phyloP scores from a whole-genome alignment of 2,329 filamentous ascomycete species.

The Chaetomium sp. region DNA sequence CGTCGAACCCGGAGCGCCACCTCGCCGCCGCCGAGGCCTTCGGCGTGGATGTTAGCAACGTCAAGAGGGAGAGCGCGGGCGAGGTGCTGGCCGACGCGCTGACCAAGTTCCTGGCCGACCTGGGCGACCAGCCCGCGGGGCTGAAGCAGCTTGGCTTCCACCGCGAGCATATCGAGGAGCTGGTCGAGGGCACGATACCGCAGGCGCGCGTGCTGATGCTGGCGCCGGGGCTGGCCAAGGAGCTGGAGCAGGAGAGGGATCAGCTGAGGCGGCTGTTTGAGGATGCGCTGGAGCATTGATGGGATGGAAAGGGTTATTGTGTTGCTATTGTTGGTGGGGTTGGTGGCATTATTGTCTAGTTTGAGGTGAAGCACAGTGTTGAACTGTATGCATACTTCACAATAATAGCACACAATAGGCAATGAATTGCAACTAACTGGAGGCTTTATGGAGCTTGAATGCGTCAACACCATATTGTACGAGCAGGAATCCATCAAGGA shows the following conservation, averaged over 20 bases:
- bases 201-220: constrained; percentile 89
- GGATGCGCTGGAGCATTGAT: constrained; percentile 49
- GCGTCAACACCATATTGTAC: no score
- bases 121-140: constrained; percentile 90
- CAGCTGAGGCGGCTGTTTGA: constrained; percentile 73
- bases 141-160: constrained; percentile 82
- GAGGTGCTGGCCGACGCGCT: constrained; percentile 85
- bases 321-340: neutral
- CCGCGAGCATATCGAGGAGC: constrained; percentile 70
- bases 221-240: constrained; percentile 75
- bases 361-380: neutral
- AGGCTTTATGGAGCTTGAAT: neutral
- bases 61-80: constrained; percentile 86
- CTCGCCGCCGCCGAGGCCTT: constrained; percentile 86
- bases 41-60: constrained; percentile 83
- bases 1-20: constrained; percentile 91
- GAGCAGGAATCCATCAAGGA: neutral
- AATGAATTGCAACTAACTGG: neutral
- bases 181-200: constrained; percentile 94
- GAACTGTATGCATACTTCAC: neutral
- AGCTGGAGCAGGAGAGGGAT: constrained; percentile 70
- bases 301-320: constrained; percentile 4
- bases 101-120: constrained; percentile 72
- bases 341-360: neutral
- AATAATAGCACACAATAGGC: neutral